Evolutionary conservation across 2,329 filamentous ascomycete genomes (phyloP).

Genomic region (Hypoxylon sp.): DNA sequence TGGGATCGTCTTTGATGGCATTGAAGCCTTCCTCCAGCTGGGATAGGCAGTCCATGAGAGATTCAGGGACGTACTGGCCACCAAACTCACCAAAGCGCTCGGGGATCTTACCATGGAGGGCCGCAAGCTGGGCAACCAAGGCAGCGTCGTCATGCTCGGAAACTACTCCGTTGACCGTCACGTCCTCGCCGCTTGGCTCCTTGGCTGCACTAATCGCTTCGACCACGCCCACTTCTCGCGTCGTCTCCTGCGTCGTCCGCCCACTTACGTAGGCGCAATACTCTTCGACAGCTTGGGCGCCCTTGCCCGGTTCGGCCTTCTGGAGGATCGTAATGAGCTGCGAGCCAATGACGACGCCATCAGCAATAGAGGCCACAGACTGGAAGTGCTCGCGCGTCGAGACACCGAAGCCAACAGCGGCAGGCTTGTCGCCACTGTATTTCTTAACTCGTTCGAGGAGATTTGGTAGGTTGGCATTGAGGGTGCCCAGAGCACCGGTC

Average conservation of each 20-base stretch:
- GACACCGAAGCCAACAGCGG: conserved; percentile 95
- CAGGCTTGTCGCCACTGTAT: conserved; percentile 90
- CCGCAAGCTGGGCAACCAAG: conserved; percentile 86
- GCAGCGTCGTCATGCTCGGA: conserved; percentile 66
- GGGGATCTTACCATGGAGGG: conserved; percentile 84
- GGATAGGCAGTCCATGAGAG: conserved; percentile 94
- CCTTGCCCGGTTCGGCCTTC: conserved; percentile 75
- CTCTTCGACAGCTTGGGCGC: conserved; percentile 81
- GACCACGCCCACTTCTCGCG: conserved; percentile 77
- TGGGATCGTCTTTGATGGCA: conserved; percentile 84
- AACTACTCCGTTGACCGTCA: conserved; percentile 79
- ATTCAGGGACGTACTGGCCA: conserved; percentile 97
- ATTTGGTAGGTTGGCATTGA: conserved; percentile 86
- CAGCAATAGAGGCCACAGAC: conserved; percentile 84
- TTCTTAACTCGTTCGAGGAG: conserved; percentile 89
- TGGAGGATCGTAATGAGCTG: conserved; percentile 90
- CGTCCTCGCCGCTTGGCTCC: conserved; percentile 69
- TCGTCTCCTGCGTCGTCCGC: conserved; percentile 60
- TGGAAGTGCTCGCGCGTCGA: conserved; percentile 95
- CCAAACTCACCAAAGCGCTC: conserved; percentile 95
- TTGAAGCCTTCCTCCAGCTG: conserved; percentile 94
- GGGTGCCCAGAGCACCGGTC: conserved; percentile 86
- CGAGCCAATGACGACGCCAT: conserved; percentile 96
- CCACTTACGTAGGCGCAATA: conserved; percentile 82
- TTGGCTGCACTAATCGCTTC: conserved; percentile 75